Percentiles rank a stretch among this genome's conserved stretches.
Conservation (phyloP, 257 asterid species). For the Solanum boliviense region DNA sequence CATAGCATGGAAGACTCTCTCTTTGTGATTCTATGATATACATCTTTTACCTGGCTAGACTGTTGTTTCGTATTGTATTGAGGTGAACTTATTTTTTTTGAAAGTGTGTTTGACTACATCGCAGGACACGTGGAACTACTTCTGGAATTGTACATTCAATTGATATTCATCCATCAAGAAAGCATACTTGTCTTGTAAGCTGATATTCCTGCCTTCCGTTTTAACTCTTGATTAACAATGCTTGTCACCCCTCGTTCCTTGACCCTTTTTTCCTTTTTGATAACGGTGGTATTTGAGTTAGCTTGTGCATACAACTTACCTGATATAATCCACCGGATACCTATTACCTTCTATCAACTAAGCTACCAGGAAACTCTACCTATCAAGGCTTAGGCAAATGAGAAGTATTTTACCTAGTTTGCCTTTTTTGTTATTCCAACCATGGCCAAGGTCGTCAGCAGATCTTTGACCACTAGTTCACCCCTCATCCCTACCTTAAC, state of each 20-base stretch:
- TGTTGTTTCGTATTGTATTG: not conserved
- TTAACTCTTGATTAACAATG: not conserved
- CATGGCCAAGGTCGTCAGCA: not conserved
- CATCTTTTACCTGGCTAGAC: not conserved
- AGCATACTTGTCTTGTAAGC: conserved; percentile 89
- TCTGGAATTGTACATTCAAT: conserved; percentile 78
- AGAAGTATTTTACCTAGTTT: not conserved
- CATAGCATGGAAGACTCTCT: not conserved
- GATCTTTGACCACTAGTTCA: not conserved
- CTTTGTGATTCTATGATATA: not conserved
- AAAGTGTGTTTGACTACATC: not conserved
- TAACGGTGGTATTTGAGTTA: not conserved
- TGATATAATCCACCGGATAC: not conserved
- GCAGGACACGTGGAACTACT: conserved; percentile 44
- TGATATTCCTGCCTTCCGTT: not conserved
- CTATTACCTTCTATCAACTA: not conserved
- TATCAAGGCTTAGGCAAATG: not conserved
- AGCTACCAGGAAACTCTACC: not conserved
- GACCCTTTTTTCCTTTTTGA: not conserved
- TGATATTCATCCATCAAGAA: conserved; percentile 83
- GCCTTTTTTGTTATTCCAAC: not conserved
- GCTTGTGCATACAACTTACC: not conserved
- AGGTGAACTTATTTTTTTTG: not conserved
- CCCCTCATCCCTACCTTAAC: not conserved
- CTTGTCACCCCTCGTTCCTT: not conserved